Base-by-base conservation (phyloP, 2,329 filamentous ascomycete genomes). In the Penicillium sp. region DNA sequence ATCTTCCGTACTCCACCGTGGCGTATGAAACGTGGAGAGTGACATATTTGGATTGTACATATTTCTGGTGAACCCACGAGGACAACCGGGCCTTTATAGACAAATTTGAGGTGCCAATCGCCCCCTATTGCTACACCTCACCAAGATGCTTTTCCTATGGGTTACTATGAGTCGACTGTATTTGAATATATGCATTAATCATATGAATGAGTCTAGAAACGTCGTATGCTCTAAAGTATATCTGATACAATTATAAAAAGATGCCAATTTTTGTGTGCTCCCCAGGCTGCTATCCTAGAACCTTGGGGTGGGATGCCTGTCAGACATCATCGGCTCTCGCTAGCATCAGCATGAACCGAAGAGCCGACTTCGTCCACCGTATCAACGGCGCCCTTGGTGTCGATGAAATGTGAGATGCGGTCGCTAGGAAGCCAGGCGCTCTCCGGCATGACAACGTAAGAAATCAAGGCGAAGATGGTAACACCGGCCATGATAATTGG, bases 401-500 rank as follows among this genome's bases (percentile, higher is more conserved):
- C 66, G 22, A 71, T 65, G 44, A 72, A 72, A 47, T 72, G 65
- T 44, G 71, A 64, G 37, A 76, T 75, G 11, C 73, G 65, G 40
- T 69, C 61, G 11, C 61, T 66, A 1, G 74, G 74, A 37, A 77
- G 57, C 74, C 74, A 77, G 1, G 64, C 61, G 3, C 71, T 71
- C 35, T 72, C 68, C 0, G 75, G 74, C 50, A 73, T 72, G n/a
- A 74, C 28, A 59, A 71, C 74, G 68, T 74, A 77, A 7, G 74
- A 75, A 18, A 74, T 45, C 13, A 77, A 42, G 0, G 74, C 75
- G 31, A 77, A 64, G 27, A 77, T 69, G 0, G 74, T 78, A 3
- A 77, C 73, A 1, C 63, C 67, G 2, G 58, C 71, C 73, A 78
- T 76, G 47, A 77, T 77, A 10, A 77, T 73, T 0, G 75, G 75